Percentiles rank a stretch among this genome's conserved stretches.
Evolutionary conservation across 2,329 filamentous ascomycete genomes (phyloP).

Genomic region (Xylariaceae sp.): DNA sequence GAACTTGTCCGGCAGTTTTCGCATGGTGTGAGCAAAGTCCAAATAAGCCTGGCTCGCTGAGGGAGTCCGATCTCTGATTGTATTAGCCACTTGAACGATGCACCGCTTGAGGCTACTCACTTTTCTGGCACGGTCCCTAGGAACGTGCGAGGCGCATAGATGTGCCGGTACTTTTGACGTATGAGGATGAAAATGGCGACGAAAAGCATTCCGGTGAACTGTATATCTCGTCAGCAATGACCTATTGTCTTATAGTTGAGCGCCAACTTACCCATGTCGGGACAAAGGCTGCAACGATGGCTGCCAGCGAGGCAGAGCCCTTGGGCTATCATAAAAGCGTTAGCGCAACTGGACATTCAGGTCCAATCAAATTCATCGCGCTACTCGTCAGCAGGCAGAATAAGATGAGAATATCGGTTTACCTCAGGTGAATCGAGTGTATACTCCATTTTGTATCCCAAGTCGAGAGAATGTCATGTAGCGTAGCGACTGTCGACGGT

Average conservation of each 20-base stretch:
- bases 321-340: constrained; percentile 18
- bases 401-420: no score
- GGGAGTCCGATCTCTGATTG: constrained; percentile 29
- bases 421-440: no score
- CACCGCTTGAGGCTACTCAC: constrained; percentile 13
- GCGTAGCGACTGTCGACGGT: no score
- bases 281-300: constrained; percentile 29
- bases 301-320: constrained; percentile 29
- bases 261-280: constrained; percentile 29
- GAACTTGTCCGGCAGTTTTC: constrained; percentile 67
- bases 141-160: constrained; percentile 31
- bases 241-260: not conserved
- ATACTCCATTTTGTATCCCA: no score
- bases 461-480: no score
- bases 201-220: constrained; percentile 27
- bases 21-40: constrained; percentile 28
- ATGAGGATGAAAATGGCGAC: constrained; percentile 29
- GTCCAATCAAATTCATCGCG: no score
- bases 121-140: constrained; percentile 30
- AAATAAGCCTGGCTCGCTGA: constrained; percentile 21
- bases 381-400: no score
- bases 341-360: no score
- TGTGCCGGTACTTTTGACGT: constrained; percentile 25
- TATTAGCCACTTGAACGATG: constrained; percentile 11
- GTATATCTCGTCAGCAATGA: not conserved